Percentiles rank a stretch among this genome's conserved stretches.
phyloP scores from a whole-genome alignment of 2,329 filamentous ascomycete species.

The Xylaria sp. region DNA sequence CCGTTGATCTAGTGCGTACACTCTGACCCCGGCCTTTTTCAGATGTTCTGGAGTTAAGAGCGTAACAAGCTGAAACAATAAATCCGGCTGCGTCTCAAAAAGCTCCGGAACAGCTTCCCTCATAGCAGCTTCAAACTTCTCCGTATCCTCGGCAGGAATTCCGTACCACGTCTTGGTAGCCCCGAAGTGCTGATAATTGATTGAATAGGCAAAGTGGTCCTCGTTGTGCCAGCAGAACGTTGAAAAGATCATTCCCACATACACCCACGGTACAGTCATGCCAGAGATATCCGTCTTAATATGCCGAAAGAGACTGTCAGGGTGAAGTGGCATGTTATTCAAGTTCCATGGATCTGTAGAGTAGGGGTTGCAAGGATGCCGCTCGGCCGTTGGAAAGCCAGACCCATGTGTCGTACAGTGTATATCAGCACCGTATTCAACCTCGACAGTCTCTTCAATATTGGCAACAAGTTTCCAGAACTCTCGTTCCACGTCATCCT shows the following conservation, averaged over 20 bases:
- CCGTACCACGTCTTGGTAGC: slow-evolving; percentile 99
- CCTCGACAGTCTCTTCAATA: slow-evolving; percentile 93
- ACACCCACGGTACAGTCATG: slow-evolving; percentile 99
- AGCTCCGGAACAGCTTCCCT: slow-evolving; percentile 92
- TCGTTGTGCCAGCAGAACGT: slow-evolving; percentile 99
- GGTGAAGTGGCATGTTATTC: slow-evolving; percentile 88
- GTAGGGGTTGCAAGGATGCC: slow-evolving; percentile 86
- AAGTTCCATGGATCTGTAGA: slow-evolving; percentile 95
- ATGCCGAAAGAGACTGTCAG: slow-evolving; percentile 92
- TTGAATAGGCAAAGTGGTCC: slow-evolving; percentile 96
- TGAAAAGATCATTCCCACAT: slow-evolving; percentile 99
- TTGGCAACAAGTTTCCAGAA: slow-evolving; percentile 97
- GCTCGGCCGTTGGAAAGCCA: slow-evolving; percentile 94
- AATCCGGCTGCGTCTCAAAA: slow-evolving; percentile 95
- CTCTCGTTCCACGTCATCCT: slow-evolving; percentile 95
- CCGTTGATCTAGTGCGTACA: slow-evolving; percentile 94
- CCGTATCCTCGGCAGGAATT: slow-evolving; percentile 91
- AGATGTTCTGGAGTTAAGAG: slow-evolving; percentile 92
- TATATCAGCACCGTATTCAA: slow-evolving; percentile 97
- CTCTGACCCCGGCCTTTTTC: slow-evolving; percentile 89
- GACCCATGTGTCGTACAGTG: slow-evolving; percentile 98
- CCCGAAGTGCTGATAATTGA: slow-evolving; percentile 98
- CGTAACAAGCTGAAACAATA: slow-evolving; percentile 97
- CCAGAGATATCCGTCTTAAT: slow-evolving; percentile 99
- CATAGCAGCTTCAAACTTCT: slow-evolving; percentile 97